Evolutionary conservation across 108 stramenopile genomes (phyloP), one percentile per base, ranked within the genome.

Genomic region (Nitzschia palea): DNA sequence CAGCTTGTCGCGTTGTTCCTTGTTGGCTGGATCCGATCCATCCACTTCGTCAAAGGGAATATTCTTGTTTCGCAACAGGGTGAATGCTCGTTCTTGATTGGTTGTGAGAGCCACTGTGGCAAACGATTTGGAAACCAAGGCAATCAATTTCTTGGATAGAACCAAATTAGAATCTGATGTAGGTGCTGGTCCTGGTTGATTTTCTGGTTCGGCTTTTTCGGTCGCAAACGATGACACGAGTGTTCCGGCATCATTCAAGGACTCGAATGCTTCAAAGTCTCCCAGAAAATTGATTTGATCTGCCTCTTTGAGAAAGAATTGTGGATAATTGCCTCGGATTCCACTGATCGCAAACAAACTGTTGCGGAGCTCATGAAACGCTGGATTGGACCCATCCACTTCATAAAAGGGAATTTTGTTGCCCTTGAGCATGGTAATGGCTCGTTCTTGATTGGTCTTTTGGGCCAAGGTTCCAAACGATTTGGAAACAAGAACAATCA

Each of bases 291-390:
- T 30, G 25, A 57, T 57, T 18, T 54, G 36, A 17, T 62, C 43
- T 26, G 71, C 65, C 10, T 67, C 54, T 22, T 20, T 25, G 18
- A 88, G 68, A 75, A 88, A 91, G 51, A 91, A 86, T 57, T 91
- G 90, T 3, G 90, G 90, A 70, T 85, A 91, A 29, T 85, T 71
- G 18, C 71, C 90, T 12, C 85, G 61, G 10, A 78, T 44, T 4
- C 86, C 87, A 55, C 85, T 86, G 10, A 86, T 79, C 4, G 50
- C 72, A 47, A 87, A 88, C 28, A 91, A 61, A 37, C 71, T 55
- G 64, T 86, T 75, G 25, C 90, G 74, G 29, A 53, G 44, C 6
- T 74, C 70, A 14, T 17, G 57, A 57, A 56, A 68, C 67, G n/a
- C 37, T 4, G 79, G 73, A 65, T 87, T 67, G 10, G 40, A 67